These are phyloP conservation scores for Saccharomyces mikatae DNA, from an alignment of 805 yeast species.

Conservation along the genomic window DNA sequence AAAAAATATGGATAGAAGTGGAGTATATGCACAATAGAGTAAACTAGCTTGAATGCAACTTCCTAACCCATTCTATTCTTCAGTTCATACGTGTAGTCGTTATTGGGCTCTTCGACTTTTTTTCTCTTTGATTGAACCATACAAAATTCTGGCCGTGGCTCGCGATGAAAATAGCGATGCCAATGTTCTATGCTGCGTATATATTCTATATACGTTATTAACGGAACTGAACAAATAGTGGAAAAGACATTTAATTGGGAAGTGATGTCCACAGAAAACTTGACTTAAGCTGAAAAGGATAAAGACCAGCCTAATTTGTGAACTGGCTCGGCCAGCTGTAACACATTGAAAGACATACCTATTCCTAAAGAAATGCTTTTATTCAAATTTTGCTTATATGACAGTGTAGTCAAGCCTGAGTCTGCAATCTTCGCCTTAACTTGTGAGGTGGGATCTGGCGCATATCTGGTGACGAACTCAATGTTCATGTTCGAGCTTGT, in stretches of 20 bases:
- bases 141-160: not conserved
- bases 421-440: constrained; percentile 96
- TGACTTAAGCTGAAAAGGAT: constrained; percentile 74
- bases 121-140: not conserved
- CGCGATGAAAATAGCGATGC: not conserved
- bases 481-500: constrained; percentile 68
- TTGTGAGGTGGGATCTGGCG: constrained; percentile 77
- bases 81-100: not conserved
- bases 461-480: constrained; percentile 94
- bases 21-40: not conserved
- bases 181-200: not conserved
- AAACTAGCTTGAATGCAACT: not conserved
- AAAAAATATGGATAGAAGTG: not conserved
- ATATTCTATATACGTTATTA: not conserved
- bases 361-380: constrained; percentile 95
- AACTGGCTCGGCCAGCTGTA: constrained; percentile 90
- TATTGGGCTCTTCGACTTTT: not conserved
- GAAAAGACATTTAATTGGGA: not conserved
- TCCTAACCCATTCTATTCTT: not conserved
- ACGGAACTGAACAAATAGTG: not conserved
- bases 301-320: constrained; percentile 96
- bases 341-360: constrained; percentile 94
- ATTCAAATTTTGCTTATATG: constrained; percentile 90
- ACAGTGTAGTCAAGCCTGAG: constrained; percentile 86
- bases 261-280: too few relatives aligned